Base-by-base conservation (phyloP, 768 basidiomycete species). In the Mycena alexandri region DNA sequence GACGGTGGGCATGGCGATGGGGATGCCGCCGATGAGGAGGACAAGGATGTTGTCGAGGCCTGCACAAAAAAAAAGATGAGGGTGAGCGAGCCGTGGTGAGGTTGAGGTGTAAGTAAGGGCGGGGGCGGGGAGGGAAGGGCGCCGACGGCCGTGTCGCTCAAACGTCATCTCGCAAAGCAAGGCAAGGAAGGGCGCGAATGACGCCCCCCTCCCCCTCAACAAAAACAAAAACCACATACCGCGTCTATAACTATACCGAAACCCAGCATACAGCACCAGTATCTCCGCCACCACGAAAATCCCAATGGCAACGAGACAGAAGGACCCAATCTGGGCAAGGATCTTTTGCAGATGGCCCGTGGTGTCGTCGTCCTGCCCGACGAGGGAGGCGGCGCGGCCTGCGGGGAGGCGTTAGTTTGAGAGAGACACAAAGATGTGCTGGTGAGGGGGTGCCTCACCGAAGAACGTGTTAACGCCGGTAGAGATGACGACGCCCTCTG, bases 1-100 rank as follows among this genome's bases (percentile, higher is more conserved):
- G 71, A 98, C 96, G 67, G 97, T 99, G 72, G 97, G 97, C 97
- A 99, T 99, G 78, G 97, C 97, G 81, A 98, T 99, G 75, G 97
- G 97, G 77, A 99, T 99, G 85, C 97, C 97, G 86, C 97, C 97
- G 82, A 99, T 99, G 88, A 99, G 87, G 79, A 99, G 93, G 71
- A 98, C 97, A 38, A 99, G 89, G 82, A 98, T 96, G 86, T 96
- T 93, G 87, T 99, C 90, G 73, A 98, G 91, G 84, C 68, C 61
- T 53, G n/a, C 12, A n/a, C n/a, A n/a, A n/a, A 36, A 36, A 36
- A 36, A 36, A 36, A 36, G 34, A 12, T 5, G 34, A 12, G 34
- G 34, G 34, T 5, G 34, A 12, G 34, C 7, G 34, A n/a, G n/a
- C n/a, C n/a, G n/a, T n/a, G 34, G 34, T 5, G 34, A 12, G 34